phyloP scores from a whole-genome alignment of 306 rosid genomes.

The Dryas alaskensis region DNA sequence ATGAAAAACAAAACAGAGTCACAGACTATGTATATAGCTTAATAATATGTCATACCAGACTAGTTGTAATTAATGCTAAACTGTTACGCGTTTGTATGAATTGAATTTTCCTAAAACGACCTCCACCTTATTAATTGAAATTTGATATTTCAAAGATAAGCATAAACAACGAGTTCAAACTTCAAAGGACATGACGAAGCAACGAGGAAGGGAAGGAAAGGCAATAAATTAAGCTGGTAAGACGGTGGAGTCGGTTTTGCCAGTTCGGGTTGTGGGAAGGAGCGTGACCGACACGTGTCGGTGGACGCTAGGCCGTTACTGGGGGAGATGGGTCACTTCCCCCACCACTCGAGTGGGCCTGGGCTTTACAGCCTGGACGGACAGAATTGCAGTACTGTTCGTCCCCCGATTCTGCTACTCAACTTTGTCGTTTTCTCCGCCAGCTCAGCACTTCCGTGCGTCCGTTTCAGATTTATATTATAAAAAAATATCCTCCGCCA shows the following conservation, averaged over 20 bases:
- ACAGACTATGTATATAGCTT: too few species aligned
- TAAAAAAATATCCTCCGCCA: conserved; percentile 6
- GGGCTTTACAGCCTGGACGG: conserved; percentile 51
- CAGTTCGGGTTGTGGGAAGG: neutral
- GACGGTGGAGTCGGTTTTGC: conserved; percentile 40
- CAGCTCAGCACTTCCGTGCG: conserved; percentile 41
- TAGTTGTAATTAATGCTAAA: too few species aligned
- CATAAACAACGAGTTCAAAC: neutral
- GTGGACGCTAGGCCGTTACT: conserved; percentile 38
- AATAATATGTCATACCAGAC: neutral
- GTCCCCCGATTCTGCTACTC: conserved; percentile 38
- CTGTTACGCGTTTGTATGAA: neutral
- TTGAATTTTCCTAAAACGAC: neutral
- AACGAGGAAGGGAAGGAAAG: neutral
- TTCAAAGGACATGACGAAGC: conserved; percentile 1
- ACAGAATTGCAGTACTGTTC: conserved; percentile 33
- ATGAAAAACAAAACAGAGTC: too few species aligned
- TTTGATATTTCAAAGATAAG: neutral
- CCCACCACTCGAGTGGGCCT: conserved; percentile 21
- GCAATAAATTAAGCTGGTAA: conserved; percentile 10
- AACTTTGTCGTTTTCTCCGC: conserved; percentile 37
- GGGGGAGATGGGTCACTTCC: conserved; percentile 2
- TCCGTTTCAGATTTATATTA: conserved; percentile 21
- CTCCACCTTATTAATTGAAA: neutral
- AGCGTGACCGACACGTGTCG: conserved; percentile 37